Evolutionary conservation across 768 basidiomycete genomes (phyloP), one percentile per base, ranked within the genome.

Genomic region (Suillus discolor): DNA sequence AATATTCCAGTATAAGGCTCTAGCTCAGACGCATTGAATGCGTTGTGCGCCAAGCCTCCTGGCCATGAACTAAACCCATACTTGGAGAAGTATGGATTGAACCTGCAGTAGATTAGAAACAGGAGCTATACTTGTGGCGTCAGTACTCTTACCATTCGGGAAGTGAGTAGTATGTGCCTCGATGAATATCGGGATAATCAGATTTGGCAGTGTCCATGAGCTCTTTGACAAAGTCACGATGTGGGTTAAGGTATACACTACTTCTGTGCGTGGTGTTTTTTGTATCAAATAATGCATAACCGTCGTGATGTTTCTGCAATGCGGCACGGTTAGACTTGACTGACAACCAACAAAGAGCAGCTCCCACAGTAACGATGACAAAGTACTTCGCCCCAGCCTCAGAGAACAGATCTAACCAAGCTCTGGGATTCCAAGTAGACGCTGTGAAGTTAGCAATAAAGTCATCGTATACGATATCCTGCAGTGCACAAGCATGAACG

Each of bases 341-440:
- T 8, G 18, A 66, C n/a, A 15, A 49, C 20, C 15, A 60, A n/a
- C 23, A 65, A 12, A 36, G 62, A 13, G 57, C 57, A 53, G 16
- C 2, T 74, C 81, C 6, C 23, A 82, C 85, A 18, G 86, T 82
- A 8, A 85, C 84, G 42, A 86, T 74, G 25, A 88, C 86, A 66
- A 88, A 87, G 66, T 88, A 88, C 69, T 85, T 87, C 4, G 87
- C 87, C 3, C 87, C 87, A 0, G 85, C 83, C 34, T 78, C 77
- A 44, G 82, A 84, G 60, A 89, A 83, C 7, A 88, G 63, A 68
- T 86, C 81, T 0, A 86, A 70, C 85, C 87, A 88, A 47, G 76
- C 79, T 55, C 80, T 83, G 6, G 87, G 81, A 49, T 86, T 82
- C 75, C 85, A 89, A 60, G 81, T 81, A 1, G 77, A 75, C 2